Evolutionary conservation across 768 basidiomycete species (phyloP).

Genomic region (Kwoniella mangroviensis): DNA sequence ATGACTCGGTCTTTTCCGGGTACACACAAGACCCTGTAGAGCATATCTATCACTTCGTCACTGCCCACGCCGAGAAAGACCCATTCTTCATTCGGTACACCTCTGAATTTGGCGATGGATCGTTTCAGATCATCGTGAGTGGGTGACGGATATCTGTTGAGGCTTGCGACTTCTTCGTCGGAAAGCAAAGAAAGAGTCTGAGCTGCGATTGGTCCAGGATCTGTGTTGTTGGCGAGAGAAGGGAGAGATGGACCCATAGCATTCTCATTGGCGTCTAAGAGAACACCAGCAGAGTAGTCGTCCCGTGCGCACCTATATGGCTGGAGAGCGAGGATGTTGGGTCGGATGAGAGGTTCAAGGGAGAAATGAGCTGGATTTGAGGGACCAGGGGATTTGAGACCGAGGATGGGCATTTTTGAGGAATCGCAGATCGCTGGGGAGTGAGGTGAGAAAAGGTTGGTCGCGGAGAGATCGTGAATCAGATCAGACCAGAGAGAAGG

Average conservation of each 20-base stretch:
- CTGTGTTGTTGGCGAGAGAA: conserved; percentile 38
- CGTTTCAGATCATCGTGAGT: conserved; percentile 78
- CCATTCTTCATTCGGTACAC: conserved; percentile 68
- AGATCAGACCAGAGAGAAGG: too few species aligned
- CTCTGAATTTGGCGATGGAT: conserved; percentile 73
- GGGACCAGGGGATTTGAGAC: conserved; percentile 52
- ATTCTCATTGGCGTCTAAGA: conserved; percentile 98
- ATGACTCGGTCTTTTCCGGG: conserved; percentile 82
- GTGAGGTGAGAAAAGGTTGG: neutral
- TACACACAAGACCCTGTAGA: conserved; percentile 84
- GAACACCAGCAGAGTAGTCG: conserved; percentile 87
- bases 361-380: conserved; percentile 77
- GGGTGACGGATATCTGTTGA: conserved; percentile 94
- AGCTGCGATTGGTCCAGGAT: conserved; percentile 12
- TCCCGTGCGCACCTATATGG: conserved; percentile 97
- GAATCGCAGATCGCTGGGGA: conserved; percentile 8
- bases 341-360: conserved; percentile 81
- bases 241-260: conserved; percentile 83
- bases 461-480: neutral
- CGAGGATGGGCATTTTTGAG: conserved; percentile 56
- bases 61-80: conserved; percentile 96
- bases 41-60: conserved; percentile 92
- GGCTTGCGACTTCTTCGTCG: conserved; percentile 42
- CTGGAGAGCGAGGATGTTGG: conserved; percentile 86
- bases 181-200: conserved; percentile 36